Base-by-base conservation (phyloP, 805 yeast species). In the Priceomyces fermenticarens region DNA sequence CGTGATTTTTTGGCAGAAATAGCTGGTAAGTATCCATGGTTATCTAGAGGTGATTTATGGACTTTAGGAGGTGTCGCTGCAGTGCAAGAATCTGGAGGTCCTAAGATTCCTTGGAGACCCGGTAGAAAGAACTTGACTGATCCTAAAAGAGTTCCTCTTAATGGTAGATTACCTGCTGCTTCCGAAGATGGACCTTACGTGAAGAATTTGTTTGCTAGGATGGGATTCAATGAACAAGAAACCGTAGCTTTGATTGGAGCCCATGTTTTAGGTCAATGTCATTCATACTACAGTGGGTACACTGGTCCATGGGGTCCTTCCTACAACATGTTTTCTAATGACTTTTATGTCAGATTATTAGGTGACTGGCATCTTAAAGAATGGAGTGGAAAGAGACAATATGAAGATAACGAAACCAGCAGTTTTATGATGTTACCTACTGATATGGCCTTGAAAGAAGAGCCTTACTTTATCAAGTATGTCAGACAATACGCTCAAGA, bases 1-100 rank as follows among this genome's bases (percentile, higher is more conserved):
- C 68, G 78, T 46, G 71, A 75, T 17, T 78, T 75, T 54, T 64
- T 80, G 46, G 77, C 74, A 42, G 78, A 83, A 35, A 67, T 87
- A 36, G 70, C 76, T 42, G 69, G 69, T 42, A 57, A 75, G 52
- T 81, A 73, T 55, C 80, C 83, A 3, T 83, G 91, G 89, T 66
- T 87, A 17, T 72, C 85, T 4, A 77, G 81, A 58, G 91, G 95
- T 43, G 96, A 87, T 61, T 68, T 87, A 51, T 86, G 83, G 70
- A 84, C 93, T 6, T 67, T 85, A 36, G 89, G 81, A 28, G 95
- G 95, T 39, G 88, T 83, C 30, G 79, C 74, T 34, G 93, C 91
- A 1, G 65, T 88, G 40, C 91, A 88, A 64, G 86, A 77, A 55
- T 66, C 84, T 65, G 85, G 85, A 17, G 95, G 95, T 4, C 95